Evolutionary conservation across 192 early-diverging fungal genomes (phyloP), one percentile per base, ranked within the genome.

Genomic region (Dimargaris verticillata): DNA sequence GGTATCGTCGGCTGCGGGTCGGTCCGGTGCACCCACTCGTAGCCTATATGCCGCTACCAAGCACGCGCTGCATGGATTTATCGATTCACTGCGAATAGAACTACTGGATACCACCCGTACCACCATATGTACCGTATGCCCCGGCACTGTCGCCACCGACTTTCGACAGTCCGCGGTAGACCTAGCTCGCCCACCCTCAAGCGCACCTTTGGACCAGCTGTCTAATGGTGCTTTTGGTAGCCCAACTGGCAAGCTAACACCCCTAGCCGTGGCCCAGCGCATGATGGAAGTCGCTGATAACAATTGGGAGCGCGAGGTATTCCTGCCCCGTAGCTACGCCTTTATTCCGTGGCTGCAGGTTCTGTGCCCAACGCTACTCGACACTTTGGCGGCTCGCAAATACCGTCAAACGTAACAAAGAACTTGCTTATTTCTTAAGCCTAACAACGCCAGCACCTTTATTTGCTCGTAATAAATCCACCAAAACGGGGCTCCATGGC

Each of bases 51-150:
- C 80, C 44, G 83, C 83, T 1, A 81, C 79, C 53, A 93, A 93
- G 52, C 84, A 87, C 62, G 91, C 91, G 0, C 69, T 88, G 4
- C 80, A 82, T 28, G 91, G 88, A 0, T 93, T 85, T 68, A 91
- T 93, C 74, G 75, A 79, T 48, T 73, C 88, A 6, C 63, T 93
- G 38, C 77, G 91, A 1, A 88, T 91, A 64, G 91, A 93, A 64
- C 66, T 89, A 5, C 72, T 67, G 0, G 52, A 57, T 13, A 38
- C 55, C 25, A 28, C 29, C 15, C 70, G 76, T 10, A 81, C 80
- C 18, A 76, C 88, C 29, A 75, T 93, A 6, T 80, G 79, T 15
- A 65, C 88, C 3, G 80, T 77, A 0, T 81, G 81, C 61, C 88
- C 88, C 13, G 88, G 82, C 0, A 86, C 86, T 0, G 88, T 91